Base-by-base conservation (phyloP, 1,284 basidiomycete species). In the Tilletia setariae region DNA sequence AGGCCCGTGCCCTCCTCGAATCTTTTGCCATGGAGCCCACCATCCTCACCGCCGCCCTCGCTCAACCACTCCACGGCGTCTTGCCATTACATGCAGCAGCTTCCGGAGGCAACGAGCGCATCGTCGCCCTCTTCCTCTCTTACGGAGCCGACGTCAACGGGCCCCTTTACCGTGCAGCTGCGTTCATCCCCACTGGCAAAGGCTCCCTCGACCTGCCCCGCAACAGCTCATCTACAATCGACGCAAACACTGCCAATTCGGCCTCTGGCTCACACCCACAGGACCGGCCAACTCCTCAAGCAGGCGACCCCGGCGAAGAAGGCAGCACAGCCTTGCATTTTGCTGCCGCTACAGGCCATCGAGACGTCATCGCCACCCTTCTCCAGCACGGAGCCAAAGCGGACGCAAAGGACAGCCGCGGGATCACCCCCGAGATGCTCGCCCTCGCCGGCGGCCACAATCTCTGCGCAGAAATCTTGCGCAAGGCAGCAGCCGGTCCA, bases 251-350 rank as follows among this genome's bases (percentile, higher is more conserved):
- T 1, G 28, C 56, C 9, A 9, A n/a, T 8, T 30, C 56, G 15
- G 35, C 35, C 4, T 40, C 35, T 40, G 6, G 35, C 35, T 40
- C 35, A 4, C 35, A 40, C 4, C 35, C 4, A 6, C 35, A 40
- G 35, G 35, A 40, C 35, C 6, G 35, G 11, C 11, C 35, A 40
- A 4, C 35, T 40, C 11, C 35, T 6, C 56, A 61, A 21, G 30
- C 56, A 35, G 70, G 65, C 19, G 70, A 70, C 2, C 73, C 75
- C 2, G 78, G 79, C 62, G 71, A 76, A 44, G 76, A 78, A 47
- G 80, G 78, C 2, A 79, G 78, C 19, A 78, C 78, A 2, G 71
- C 79, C 2, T 72, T 82, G 19, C 80, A 82, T 64, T 82, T 82
- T 68, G 80, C 80, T 9, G 79, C 80, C 4, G 79, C 79, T 42